A percentile compares a stretch with the other conserved stretches of the same genome.
Evolutionary conservation across 345 rosid species (phyloP).

Genomic region (Acer negundo): DNA sequence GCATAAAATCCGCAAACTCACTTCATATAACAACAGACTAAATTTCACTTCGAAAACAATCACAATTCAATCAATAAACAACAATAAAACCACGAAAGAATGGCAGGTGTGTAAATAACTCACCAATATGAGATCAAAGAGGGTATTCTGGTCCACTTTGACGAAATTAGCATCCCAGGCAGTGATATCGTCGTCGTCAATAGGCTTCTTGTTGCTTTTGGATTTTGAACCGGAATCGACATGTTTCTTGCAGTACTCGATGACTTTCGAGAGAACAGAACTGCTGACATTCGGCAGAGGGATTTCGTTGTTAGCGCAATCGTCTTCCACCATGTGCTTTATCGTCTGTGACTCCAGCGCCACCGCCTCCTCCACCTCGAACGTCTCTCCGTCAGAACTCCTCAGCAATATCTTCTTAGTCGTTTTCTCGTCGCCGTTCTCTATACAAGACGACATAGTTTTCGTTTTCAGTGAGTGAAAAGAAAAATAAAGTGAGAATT

Average conservation of each 20-base stretch:
- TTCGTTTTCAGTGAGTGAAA: not conserved
- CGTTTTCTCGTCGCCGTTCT: not conserved
- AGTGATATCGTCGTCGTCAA: constrained; percentile 35
- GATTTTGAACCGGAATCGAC: constrained; percentile 33
- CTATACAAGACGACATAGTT: not conserved
- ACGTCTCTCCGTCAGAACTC: constrained; percentile 56
- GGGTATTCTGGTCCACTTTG: constrained; percentile 51
- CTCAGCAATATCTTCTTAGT: constrained; percentile 41
- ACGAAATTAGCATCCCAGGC: constrained; percentile 54
- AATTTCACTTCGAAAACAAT: not conserved
- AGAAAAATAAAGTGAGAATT: too few relatives aligned
- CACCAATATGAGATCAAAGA: constrained; percentile 63
- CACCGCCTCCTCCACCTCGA: constrained; percentile 56
- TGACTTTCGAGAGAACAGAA: constrained; percentile 51
- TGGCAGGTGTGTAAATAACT: not conserved
- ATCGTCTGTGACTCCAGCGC: constrained; percentile 57
- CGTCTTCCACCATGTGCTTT: constrained; percentile 62
- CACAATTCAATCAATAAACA: not conserved
- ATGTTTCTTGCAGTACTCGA: constrained; percentile 63
- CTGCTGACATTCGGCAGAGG: constrained; percentile 64
- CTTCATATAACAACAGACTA: not conserved
- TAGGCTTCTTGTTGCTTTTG: not conserved
- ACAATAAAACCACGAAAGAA: not conserved
- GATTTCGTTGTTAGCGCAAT: constrained; percentile 51
- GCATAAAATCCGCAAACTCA: not conserved